Base-by-base conservation (phyloP, 768 basidiomycete genomes). In the Lanmaoa rubissima region DNA sequence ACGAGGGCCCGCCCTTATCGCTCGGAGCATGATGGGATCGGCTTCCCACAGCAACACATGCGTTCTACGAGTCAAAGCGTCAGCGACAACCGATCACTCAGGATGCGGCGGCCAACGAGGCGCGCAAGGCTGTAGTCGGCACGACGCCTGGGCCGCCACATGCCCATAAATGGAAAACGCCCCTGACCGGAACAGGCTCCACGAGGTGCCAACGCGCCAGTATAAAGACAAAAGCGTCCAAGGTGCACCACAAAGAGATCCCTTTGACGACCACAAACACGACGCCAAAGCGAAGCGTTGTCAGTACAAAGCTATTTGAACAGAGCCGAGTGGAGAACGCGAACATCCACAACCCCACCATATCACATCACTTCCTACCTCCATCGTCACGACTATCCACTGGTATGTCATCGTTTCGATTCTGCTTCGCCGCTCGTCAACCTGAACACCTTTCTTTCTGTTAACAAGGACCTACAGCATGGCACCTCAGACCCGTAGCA, bases 401-500 rank as follows among this genome's bases (percentile, higher is more conserved):
- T 17, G 50, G 62, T 64, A 46, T 0, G 62, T 49, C 21, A 21
- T 19, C 48, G 7, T 36, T 14, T 47, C 39, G 19, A 5, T 31
- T 26, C 16, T 19, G 21, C 4, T 16, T 26, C 39, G 48, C 46
- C 39, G 11, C 32, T 41, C 48, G 26, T 34, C 5, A 6, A 14
- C 34, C 39, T 56, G 35, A 56, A 43, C 4, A 1, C 21, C 4
- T 28, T 3, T 14, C 10, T 0, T 16, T 34, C 9, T 56, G 40
- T 38, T 17, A 51, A 35, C 58, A 42, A 31, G 6, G 9, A 57
- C 52, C 2, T 32, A 48, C 38, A 43, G 11, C 31, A 71, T 71
- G 69, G 55, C 69, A n/a, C 69, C 69, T 39, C 64, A 58, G 44
- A 69, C 69, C 0, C 62, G 65, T 19, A 69, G 60, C 32, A 16